phyloP scores from a whole-genome alignment of 371 early-diverging fungal species.

The Umbelopsis sp. region DNA sequence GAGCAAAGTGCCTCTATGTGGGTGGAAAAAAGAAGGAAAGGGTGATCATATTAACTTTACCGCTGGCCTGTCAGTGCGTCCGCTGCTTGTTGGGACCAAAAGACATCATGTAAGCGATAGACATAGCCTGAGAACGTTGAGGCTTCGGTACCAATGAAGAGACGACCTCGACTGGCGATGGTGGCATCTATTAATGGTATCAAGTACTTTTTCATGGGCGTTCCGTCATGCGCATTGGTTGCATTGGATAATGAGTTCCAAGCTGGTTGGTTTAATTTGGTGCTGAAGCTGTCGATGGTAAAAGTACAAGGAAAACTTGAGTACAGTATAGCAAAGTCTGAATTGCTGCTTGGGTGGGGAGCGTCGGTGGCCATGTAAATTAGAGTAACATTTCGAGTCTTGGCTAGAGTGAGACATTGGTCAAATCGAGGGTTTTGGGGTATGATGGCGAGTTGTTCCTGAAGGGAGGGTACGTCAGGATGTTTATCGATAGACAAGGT shows the following conservation, averaged over 20 bases:
- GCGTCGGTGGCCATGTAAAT: slow-evolving; percentile 67
- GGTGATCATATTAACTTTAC: not conserved
- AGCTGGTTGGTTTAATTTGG: slow-evolving; percentile 17
- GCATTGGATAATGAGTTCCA: slow-evolving; percentile 21
- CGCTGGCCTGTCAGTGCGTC: not conserved
- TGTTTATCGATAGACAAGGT: slow-evolving; percentile 20
- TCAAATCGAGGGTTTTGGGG: slow-evolving; percentile 16
- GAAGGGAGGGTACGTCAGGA: not conserved
- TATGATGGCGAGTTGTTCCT: slow-evolving; percentile 7
- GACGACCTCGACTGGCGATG: slow-evolving; percentile 34
- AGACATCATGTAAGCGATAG: slow-evolving; percentile 35
- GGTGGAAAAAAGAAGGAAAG: not conserved
- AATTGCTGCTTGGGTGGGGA: slow-evolving; percentile 43
- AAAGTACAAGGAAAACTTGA: slow-evolving; percentile 61
- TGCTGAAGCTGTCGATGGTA: slow-evolving; percentile 53
- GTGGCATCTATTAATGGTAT: slow-evolving; percentile 36
- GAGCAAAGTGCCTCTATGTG: not conserved
- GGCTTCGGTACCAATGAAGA: slow-evolving; percentile 37
- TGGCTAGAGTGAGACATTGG: slow-evolving; percentile 33
- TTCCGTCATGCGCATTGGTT: slow-evolving; percentile 20
- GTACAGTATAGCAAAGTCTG: slow-evolving; percentile 46
- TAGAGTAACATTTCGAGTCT: slow-evolving; percentile 29
- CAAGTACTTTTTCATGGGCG: slow-evolving; percentile 27
- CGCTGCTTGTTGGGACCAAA: slow-evolving; percentile 22
- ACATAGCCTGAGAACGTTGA: slow-evolving; percentile 40